Evolutionary conservation across 306 rosid species (phyloP).

Genomic region (Benincasa hispida): DNA sequence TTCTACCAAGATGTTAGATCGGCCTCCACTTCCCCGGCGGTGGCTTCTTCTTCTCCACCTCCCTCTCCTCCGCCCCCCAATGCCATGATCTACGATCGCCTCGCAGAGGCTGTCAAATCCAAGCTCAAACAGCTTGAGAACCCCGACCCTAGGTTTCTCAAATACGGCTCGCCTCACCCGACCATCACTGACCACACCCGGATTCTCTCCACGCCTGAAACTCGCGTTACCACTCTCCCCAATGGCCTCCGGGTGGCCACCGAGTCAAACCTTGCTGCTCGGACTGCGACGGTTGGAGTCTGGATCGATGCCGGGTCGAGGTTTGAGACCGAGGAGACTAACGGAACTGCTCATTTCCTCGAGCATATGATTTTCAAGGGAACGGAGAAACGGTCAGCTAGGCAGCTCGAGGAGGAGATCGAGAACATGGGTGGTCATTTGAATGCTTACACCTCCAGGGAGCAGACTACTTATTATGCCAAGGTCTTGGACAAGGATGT

Average conservation of each 20-base stretch:
- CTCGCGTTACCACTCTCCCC: slow-evolving; percentile 65
- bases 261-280: slow-evolving; percentile 47
- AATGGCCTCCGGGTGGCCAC: slow-evolving; percentile 90
- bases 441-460: slow-evolving; percentile 87
- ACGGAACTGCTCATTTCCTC: slow-evolving; percentile 80
- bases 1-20: slow-evolving; percentile 25
- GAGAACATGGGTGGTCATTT: slow-evolving; percentile 98
- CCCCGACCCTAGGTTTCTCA: slow-evolving; percentile 83
- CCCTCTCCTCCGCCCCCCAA: slow-evolving; percentile 65
- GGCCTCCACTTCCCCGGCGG: slow-evolving; percentile 33
- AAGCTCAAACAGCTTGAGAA: slow-evolving; percentile 61
- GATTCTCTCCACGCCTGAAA: slow-evolving; percentile 78
- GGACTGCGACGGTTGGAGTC: slow-evolving; percentile 79
- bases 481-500: slow-evolving; percentile 57
- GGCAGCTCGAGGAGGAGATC: slow-evolving; percentile 69
- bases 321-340: slow-evolving; percentile 83
- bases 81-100: slow-evolving; percentile 85
- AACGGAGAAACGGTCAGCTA: slow-evolving; percentile 60
- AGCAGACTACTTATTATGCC: slow-evolving; percentile 82
- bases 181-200: slow-evolving; percentile 41
- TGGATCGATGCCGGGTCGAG: slow-evolving; percentile 97
- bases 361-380: slow-evolving; percentile 99
- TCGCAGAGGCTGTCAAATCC: slow-evolving; percentile 58
- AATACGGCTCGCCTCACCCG: slow-evolving; percentile 78
- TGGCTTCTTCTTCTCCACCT: slow-evolving; percentile 20